Percentiles rank a stretch among this genome's conserved stretches.
Conservation (phyloP, 352 stramenopile species). For the Globisporangium okanoganense region DNA sequence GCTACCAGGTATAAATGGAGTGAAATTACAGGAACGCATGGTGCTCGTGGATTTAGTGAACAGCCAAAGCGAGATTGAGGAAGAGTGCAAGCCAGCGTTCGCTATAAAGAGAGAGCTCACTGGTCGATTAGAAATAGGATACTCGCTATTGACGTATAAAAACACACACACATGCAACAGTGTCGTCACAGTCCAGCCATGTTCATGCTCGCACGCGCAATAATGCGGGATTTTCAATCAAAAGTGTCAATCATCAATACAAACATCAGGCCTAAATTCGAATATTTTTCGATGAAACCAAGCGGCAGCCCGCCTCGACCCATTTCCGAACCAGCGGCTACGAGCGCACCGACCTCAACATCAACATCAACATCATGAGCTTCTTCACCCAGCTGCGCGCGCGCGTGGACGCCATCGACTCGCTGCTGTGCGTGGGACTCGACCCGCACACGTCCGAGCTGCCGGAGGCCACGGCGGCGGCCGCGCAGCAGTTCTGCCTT, state of each 20-base stretch:
- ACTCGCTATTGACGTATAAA: background rate
- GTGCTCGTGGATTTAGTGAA: too few species aligned
- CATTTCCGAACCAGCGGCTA: slow-evolving; percentile 5
- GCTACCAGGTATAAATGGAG: slow-evolving; percentile 72
- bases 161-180: too few species aligned
- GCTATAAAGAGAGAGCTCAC: background rate
- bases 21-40: background rate
- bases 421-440: slow-evolving; percentile 97
- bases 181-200: too few species aligned
- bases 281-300: background rate
- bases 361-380: slow-evolving; percentile 26
- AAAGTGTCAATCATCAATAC: background rate
- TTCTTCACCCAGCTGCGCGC: slow-evolving; percentile 90
- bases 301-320: background rate
- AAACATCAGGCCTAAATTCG: background rate
- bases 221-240: background rate
- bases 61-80: background rate
- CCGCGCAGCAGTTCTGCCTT: slow-evolving; percentile 94
- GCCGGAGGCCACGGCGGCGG: slow-evolving; percentile 74
- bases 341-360: background rate
- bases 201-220: too few species aligned
- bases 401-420: slow-evolving; percentile 90
- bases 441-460: slow-evolving; percentile 93
- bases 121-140: background rate
- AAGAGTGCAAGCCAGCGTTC: background rate